Conservation (phyloP, 345 rosid species). For the Hibiscus mutabilis region DNA sequence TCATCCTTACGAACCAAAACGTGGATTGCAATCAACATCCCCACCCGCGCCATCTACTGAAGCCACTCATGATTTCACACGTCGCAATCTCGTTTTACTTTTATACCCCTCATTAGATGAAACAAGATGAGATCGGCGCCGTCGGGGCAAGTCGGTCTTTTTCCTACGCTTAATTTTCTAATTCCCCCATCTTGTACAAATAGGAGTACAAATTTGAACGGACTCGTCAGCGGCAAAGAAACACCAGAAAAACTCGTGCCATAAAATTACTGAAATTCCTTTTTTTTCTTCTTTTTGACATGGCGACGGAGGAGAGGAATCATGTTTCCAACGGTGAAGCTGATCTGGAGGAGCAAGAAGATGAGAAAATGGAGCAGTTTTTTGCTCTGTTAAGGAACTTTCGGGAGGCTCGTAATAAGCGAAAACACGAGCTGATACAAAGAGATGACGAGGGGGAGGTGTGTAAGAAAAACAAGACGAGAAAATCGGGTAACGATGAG, state of each 20-base stretch:
- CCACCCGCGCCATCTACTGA: neutral
- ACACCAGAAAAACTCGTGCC: neutral
- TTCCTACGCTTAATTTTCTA: neutral
- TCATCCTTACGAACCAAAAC: neutral
- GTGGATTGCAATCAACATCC: neutral
- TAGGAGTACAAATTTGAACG: neutral
- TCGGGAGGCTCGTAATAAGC: constrained; percentile 3
- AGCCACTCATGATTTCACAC: neutral
- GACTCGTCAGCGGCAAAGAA: neutral
- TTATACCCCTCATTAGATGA: neutral
- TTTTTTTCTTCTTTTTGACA: neutral
- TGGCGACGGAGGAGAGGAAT: constrained; percentile 12
- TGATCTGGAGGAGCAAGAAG: constrained; percentile 10
- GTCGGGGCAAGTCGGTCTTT: constrained; percentile 2
- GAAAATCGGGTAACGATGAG: neutral
- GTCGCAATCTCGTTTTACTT: neutral
- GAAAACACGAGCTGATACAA: constrained; percentile 6
- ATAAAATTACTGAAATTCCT: neutral
- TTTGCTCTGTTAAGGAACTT: constrained; percentile 11
- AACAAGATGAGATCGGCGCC: neutral
- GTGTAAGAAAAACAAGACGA: neutral
- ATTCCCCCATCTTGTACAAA: neutral
- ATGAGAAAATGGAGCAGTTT: constrained; percentile 21
- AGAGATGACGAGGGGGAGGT: neutral
- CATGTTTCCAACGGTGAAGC: neutral